Evolutionary conservation across 2,329 filamentous ascomycete species (phyloP).

Genomic region (Ceratocystis albifundus): DNA sequence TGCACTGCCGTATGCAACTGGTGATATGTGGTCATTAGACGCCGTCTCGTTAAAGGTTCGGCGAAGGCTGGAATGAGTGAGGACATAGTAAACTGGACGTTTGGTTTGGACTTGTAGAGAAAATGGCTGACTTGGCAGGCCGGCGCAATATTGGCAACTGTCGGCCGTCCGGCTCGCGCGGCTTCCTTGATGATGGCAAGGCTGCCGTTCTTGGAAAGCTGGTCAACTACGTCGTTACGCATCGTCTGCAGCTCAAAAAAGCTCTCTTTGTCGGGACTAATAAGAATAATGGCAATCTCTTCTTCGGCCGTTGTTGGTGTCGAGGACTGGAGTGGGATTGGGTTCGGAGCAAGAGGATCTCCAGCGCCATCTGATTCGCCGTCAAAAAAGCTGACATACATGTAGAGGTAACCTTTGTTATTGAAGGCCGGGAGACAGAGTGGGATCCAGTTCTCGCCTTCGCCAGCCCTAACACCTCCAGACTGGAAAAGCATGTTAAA

Average conservation of each 20-base stretch:
- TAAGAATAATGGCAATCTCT: slow-evolving; percentile 82
- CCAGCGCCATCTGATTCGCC: slow-evolving; percentile 31
- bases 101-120: slow-evolving; percentile 84
- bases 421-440: slow-evolving; percentile 95
- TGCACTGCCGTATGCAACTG: slow-evolving; percentile 77
- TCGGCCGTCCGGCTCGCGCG: slow-evolving; percentile 58
- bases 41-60: slow-evolving; percentile 47
- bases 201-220: slow-evolving; percentile 64
- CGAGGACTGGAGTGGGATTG: background rate
- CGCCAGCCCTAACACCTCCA: slow-evolving; percentile 77
- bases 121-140: slow-evolving; percentile 79
- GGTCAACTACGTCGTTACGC: slow-evolving; percentile 50
- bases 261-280: slow-evolving; percentile 83
- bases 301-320: slow-evolving; percentile 49
- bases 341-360: background rate
- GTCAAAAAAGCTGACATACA: slow-evolving; percentile 96
- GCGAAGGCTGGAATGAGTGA: slow-evolving; percentile 60
- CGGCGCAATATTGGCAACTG: slow-evolving; percentile 63
- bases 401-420: slow-evolving; percentile 90
- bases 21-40: slow-evolving; percentile 75
- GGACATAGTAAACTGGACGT: slow-evolving; percentile 94
- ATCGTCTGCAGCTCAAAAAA: slow-evolving; percentile 80
- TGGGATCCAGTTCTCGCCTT: slow-evolving; percentile 93
- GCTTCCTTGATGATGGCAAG: slow-evolving; percentile 64
- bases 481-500: slow-evolving; percentile 99